Conservation (phyloP, 2,329 filamentous ascomycete species). For the Lojkania enalia region DNA sequence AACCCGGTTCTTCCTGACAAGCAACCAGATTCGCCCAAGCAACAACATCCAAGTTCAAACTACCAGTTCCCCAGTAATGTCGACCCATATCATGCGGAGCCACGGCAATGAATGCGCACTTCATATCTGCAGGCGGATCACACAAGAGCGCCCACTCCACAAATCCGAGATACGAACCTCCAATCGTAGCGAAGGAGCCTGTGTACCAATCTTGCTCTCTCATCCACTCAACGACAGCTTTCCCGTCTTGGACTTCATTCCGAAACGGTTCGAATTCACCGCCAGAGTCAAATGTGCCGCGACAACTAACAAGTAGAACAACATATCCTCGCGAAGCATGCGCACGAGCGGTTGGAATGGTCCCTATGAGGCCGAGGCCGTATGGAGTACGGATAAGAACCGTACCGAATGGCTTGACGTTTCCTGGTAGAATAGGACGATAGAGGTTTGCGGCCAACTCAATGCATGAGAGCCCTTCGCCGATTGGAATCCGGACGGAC, state of each 20-base stretch:
- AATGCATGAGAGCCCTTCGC: not conserved
- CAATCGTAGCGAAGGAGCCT: slow-evolving; percentile 16
- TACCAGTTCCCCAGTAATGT: slow-evolving; percentile 12
- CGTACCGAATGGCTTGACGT: slow-evolving; percentile 10
- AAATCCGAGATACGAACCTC: slow-evolving; percentile 17
- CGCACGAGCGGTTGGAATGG: not conserved
- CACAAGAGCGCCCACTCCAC: slow-evolving; percentile 17
- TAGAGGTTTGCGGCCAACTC: slow-evolving; percentile 14
- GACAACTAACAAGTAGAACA: slow-evolving; percentile 14
- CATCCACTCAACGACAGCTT: slow-evolving; percentile 19
- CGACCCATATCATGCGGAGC: slow-evolving; percentile 14
- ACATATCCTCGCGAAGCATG: slow-evolving; percentile 18
- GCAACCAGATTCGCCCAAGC: slow-evolving; percentile 9
- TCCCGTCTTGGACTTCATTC: slow-evolving; percentile 16
- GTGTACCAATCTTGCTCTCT: slow-evolving; percentile 19
- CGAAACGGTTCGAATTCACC: slow-evolving; percentile 15
- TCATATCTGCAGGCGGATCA: slow-evolving; percentile 17
- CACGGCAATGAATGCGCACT: slow-evolving; percentile 10
- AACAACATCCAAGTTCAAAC: slow-evolving; percentile 13
- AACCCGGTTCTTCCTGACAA: slow-evolving; percentile 8
- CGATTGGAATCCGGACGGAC: slow-evolving; percentile 14
- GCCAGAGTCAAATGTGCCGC: slow-evolving; percentile 19
- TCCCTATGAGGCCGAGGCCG: slow-evolving; percentile 11
- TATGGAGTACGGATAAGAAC: slow-evolving; percentile 15
- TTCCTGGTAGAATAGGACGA: slow-evolving; percentile 7